Conservation (phyloP, 345 rosid genomes). For the Salix udensis region DNA sequence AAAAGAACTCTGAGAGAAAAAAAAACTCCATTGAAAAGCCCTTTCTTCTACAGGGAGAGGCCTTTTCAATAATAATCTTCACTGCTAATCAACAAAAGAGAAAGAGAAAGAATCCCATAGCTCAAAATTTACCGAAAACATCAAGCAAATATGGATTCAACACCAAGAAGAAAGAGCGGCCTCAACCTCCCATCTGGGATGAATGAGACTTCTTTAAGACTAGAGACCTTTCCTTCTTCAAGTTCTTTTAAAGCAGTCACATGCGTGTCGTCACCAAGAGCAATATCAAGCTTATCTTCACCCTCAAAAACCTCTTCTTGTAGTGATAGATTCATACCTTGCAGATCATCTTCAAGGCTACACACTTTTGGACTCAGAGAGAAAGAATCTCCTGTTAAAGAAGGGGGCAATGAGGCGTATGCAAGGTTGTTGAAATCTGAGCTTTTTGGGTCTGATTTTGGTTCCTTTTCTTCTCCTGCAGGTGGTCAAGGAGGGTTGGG, state of each 20-base stretch:
- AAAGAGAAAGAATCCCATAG: not conserved
- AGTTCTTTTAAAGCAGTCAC: not conserved
- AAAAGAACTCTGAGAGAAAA: not conserved
- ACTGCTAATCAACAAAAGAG: not conserved
- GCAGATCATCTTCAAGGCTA: slow-evolving; percentile 91
- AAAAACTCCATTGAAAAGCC: slow-evolving; percentile 6
- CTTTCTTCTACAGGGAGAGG: slow-evolving; percentile 28
- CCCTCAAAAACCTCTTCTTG: slow-evolving; percentile 69
- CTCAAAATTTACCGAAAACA: not conserved
- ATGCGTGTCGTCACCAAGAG: slow-evolving; percentile 33
- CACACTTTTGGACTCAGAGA: slow-evolving; percentile 82
- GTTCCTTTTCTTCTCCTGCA: slow-evolving; percentile 66
- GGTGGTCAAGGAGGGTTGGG: slow-evolving; percentile 51
- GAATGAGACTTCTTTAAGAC: slow-evolving; percentile 60
- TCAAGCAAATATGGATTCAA: slow-evolving; percentile 51
- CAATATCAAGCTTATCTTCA: slow-evolving; percentile 64
- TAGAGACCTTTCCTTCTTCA: slow-evolving; percentile 53
- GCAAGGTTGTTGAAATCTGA: slow-evolving; percentile 69
- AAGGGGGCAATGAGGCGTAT: slow-evolving; percentile 88
- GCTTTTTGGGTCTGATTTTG: slow-evolving; percentile 93
- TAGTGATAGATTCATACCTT: slow-evolving; percentile 92
- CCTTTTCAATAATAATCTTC: slow-evolving; percentile 16
- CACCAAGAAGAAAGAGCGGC: slow-evolving; percentile 60
- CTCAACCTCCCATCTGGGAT: slow-evolving; percentile 85
- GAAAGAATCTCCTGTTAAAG: slow-evolving; percentile 73